phyloP scores from a whole-genome alignment of 2,329 filamentous ascomycete species.

The Chrysoporthe cubensis region DNA sequence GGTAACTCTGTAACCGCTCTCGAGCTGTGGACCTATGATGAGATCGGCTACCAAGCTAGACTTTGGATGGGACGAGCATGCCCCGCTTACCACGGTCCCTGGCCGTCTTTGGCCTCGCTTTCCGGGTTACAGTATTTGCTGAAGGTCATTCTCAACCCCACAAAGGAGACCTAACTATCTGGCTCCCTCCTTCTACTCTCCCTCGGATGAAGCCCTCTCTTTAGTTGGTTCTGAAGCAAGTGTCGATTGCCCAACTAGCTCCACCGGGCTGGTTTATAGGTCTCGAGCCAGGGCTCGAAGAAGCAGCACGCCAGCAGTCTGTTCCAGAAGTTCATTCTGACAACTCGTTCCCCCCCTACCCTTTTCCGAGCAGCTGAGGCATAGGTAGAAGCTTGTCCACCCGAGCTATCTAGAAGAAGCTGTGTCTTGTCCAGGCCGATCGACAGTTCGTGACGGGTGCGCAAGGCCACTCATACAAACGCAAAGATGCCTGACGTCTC shows the following conservation, averaged over 20 bases:
- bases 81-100: neutral
- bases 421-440: neutral
- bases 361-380: neutral
- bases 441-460: neutral
- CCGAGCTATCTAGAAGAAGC: neutral
- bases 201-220: slow-evolving; percentile 4
- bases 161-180: neutral
- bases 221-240: neutral
- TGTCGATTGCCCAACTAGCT: neutral
- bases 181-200: neutral
- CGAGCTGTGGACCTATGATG: neutral
- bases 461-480: neutral
- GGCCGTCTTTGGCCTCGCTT: too few species aligned
- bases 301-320: neutral
- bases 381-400: neutral
- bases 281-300: neutral
- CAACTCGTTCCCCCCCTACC: neutral
- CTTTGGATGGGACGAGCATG: neutral
- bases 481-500: slow-evolving; percentile 40
- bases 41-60: neutral
- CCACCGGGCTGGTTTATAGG: neutral
- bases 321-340: neutral
- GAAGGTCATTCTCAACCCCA: neutral
- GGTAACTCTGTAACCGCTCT: neutral
- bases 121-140: too few species aligned